Evolutionary conservation across 164 flowering plant species (phyloP).

Genomic region (Malania oleifera): DNA sequence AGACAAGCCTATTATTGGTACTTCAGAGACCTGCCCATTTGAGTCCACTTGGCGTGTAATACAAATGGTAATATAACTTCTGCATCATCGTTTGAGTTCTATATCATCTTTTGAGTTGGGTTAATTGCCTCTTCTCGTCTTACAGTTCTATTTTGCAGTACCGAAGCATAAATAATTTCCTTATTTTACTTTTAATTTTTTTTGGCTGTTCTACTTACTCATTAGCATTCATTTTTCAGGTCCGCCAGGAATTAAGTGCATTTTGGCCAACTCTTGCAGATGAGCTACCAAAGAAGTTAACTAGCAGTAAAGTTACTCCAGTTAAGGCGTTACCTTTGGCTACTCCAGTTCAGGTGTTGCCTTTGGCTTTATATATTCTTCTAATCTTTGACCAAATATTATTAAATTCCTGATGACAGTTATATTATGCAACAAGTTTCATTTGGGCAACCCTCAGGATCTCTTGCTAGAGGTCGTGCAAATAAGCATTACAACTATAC

Average conservation of each 20-base stretch:
- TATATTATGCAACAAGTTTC: no score
- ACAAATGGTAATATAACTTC: constrained; percentile 42
- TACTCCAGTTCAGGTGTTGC: background rate
- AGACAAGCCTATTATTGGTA: constrained; percentile 44
- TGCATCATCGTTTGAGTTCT: background rate
- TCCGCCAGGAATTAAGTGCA: constrained; percentile 53
- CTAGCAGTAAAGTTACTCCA: constrained; percentile 27
- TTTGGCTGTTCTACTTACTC: background rate
- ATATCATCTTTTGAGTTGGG: background rate
- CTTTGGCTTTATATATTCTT: no score
- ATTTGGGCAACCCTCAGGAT: no score
- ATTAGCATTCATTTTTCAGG: constrained; percentile 38
- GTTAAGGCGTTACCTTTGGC: constrained; percentile 32
- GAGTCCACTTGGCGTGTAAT: constrained; percentile 93
- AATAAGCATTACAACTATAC: no score
- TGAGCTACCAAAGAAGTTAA: constrained; percentile 49
- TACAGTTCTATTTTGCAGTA: constrained; percentile 2
- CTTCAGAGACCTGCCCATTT: constrained; percentile 68
- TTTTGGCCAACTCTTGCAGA: constrained; percentile 71
- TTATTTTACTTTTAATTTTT: background rate
- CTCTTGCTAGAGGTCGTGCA: no score
- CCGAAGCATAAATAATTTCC: background rate
- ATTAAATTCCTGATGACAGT: background rate
- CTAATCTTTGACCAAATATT: background rate
- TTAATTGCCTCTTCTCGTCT: background rate